Conservation (phyloP, 2,329 filamentous ascomycete species). For the Aspergillus tanneri region DNA sequence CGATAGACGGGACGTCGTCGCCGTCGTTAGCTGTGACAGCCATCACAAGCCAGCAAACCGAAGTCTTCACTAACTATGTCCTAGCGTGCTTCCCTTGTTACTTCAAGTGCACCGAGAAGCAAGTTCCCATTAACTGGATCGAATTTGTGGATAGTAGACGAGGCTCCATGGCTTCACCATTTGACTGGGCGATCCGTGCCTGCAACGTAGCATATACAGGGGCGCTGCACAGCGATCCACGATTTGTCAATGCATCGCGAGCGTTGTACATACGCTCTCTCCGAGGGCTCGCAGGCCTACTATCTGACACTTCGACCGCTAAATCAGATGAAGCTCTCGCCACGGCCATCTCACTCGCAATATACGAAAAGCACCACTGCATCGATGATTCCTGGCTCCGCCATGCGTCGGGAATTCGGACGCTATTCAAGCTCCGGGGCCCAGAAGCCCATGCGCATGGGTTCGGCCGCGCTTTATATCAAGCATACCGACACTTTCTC, state of each 20-base stretch:
- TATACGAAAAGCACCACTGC: conserved; percentile 40
- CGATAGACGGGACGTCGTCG: conserved; percentile 26
- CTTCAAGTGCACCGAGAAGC: conserved; percentile 30
- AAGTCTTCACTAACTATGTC: conserved; percentile 31
- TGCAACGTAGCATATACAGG: conserved; percentile 21
- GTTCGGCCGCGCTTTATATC: conserved; percentile 36
- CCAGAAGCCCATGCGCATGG: conserved; percentile 33
- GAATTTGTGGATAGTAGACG: conserved; percentile 25
- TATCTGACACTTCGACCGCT: conserved; percentile 28
- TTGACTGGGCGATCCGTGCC: conserved; percentile 26
- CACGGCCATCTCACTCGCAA: conserved; percentile 35
- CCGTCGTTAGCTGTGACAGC: conserved; percentile 30
- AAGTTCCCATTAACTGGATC: conserved; percentile 30
- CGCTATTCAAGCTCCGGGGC: conserved; percentile 37
- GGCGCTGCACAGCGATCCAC: conserved; percentile 20
- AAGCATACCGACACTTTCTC: conserved; percentile 38
- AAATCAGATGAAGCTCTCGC: conserved; percentile 35
- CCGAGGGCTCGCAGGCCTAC: conserved; percentile 25
- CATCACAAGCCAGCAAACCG: conserved; percentile 25
- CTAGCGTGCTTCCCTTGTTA: conserved; percentile 28
- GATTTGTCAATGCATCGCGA: conserved; percentile 27
- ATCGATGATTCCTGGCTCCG: conserved; percentile 39
- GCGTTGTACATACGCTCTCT: conserved; percentile 31
- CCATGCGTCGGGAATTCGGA: conserved; percentile 37
- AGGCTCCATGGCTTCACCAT: conserved; percentile 16